Evolutionary conservation across 106 monocot species (phyloP).

Genomic region (Vanilla planifolia): DNA sequence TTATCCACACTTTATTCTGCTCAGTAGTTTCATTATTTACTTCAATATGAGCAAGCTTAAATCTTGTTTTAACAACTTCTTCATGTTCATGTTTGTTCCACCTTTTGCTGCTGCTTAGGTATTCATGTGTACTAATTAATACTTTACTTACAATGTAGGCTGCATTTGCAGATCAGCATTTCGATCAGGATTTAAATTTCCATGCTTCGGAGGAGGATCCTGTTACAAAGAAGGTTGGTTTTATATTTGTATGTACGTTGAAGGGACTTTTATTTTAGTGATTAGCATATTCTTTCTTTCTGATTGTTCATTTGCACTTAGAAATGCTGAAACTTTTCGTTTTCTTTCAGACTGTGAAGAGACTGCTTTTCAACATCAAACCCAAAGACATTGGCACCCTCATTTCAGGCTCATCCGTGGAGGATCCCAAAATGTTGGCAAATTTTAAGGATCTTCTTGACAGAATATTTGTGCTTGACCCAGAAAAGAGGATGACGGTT

Average conservation of each 20-base stretch:
- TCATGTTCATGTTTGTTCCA: too few relatives aligned
- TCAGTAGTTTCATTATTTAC: too few relatives aligned
- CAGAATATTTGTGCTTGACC: conserved; percentile 89
- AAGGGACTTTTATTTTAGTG: neutral
- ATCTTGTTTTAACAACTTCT: too few relatives aligned
- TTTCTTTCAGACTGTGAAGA: conserved; percentile 50
- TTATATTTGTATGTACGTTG: conserved; percentile 1
- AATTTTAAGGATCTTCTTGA: conserved; percentile 94
- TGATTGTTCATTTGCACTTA: neutral
- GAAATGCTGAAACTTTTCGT: conserved; percentile 6
- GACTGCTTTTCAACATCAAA: conserved; percentile 76
- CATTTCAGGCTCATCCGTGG: conserved; percentile 68
- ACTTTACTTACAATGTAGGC: too few relatives aligned
- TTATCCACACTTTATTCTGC: too few relatives aligned
- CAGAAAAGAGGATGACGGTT: conserved; percentile 95
- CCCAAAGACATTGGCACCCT: conserved; percentile 74
- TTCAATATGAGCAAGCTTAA: too few relatives aligned
- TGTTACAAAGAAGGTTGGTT: conserved; percentile 81
- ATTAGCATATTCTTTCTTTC: neutral
- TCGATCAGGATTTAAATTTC: conserved; percentile 94
- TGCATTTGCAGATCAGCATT: conserved; percentile 71
- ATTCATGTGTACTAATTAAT: too few relatives aligned
- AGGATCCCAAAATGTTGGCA: conserved; percentile 78
- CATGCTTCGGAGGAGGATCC: conserved; percentile 96
- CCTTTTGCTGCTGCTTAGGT: too few relatives aligned